Evolutionary conservation across 2,329 filamentous ascomycete genomes (phyloP).

Genomic region (Sporothrix inflata): DNA sequence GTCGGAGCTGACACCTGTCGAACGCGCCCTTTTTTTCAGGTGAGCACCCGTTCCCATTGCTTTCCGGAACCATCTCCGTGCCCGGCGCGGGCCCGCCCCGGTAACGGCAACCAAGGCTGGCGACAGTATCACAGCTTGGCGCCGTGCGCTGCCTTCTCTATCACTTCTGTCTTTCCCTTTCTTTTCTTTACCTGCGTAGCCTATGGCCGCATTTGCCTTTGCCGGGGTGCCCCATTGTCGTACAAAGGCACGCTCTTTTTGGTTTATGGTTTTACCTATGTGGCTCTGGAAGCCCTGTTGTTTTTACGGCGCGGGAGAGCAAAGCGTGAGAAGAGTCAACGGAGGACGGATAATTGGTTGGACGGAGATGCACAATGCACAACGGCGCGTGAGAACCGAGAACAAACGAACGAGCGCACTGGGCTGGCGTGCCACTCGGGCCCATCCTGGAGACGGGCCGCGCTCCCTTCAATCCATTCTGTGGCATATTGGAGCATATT

Average conservation of each 20-base stretch:
- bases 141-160: not conserved
- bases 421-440: not conserved
- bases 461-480: not conserved
- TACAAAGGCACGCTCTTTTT: not conserved
- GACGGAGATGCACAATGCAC: constrained; percentile 2
- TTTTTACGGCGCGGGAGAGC: not conserved
- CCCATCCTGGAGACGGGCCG: not conserved
- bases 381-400: not conserved
- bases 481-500: constrained; percentile 13
- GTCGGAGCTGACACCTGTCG: not conserved
- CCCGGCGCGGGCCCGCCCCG: not conserved
- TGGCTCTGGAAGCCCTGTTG: not conserved
- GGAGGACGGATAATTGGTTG: constrained; percentile 8
- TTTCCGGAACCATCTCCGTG: not conserved
- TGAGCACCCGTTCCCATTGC: not conserved
- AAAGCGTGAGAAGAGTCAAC: too few species aligned
- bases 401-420: not conserved
- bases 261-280: not conserved
- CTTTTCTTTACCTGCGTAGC: not conserved
- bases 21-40: not conserved
- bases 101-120: not conserved
- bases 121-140: not conserved
- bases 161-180: not conserved
- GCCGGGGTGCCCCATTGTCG: not conserved
- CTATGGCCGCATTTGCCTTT: not conserved